phyloP scores from a whole-genome alignment of 2,329 filamentous ascomycete species.

The Clathrospora elynae region DNA sequence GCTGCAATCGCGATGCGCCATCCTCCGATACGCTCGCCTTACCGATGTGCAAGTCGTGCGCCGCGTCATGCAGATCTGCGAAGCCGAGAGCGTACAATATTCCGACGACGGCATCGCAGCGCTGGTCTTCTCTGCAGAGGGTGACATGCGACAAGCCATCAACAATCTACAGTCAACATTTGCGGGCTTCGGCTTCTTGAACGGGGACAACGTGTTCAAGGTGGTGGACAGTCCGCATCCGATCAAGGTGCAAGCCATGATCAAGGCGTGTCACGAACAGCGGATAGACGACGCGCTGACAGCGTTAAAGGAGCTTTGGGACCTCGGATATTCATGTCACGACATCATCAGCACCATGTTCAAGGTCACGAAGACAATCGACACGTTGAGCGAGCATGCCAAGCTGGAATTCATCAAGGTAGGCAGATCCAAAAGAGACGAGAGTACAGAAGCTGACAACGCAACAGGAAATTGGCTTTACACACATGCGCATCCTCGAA shows the following conservation, averaged over 20 bases:
- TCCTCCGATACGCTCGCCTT: conserved; percentile 88
- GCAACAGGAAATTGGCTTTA: conserved; percentile 84
- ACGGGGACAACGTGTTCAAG: conserved; percentile 95
- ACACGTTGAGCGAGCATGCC: conserved; percentile 87
- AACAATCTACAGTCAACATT: conserved; percentile 95
- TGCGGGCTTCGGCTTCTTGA: conserved; percentile 96
- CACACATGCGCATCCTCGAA: conserved; percentile 98
- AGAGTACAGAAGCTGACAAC: conserved; percentile 3
- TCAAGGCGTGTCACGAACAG: conserved; percentile 93
- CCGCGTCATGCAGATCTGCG: conserved; percentile 86
- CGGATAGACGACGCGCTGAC: conserved; percentile 88
- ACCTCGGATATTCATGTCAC: conserved; percentile 94
- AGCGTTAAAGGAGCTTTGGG: conserved; percentile 87
- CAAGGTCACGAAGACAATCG: conserved; percentile 94
- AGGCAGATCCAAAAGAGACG: neutral
- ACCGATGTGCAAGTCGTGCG: conserved; percentile 93
- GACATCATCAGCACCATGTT: conserved; percentile 99
- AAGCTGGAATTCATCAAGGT: conserved; percentile 93
- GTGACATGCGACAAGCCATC: conserved; percentile 98
- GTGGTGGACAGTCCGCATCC: conserved; percentile 97
- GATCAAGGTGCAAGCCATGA: conserved; percentile 97
- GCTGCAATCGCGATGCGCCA: conserved; percentile 94
- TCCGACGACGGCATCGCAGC: conserved; percentile 93
- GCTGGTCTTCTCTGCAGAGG: conserved; percentile 95
- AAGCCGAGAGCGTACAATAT: conserved; percentile 87